Percentiles rank a stretch among this genome's conserved stretches.
Evolutionary conservation across 257 asterid genomes (phyloP).

Genomic region (Penstemon barbatus): DNA sequence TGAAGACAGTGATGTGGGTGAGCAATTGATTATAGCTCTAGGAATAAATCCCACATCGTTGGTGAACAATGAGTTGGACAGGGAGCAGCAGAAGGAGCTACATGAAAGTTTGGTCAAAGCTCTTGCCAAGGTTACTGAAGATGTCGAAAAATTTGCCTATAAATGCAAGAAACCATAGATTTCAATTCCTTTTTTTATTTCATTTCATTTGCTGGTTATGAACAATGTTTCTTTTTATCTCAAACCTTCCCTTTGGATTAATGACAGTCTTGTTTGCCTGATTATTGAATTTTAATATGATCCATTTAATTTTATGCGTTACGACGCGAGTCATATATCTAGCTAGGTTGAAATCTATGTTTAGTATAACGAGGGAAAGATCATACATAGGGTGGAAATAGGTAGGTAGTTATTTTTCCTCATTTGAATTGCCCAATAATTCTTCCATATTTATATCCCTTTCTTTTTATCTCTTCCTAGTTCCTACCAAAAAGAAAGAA

Average conservation of each 20-base stretch:
- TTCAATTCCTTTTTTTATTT: too few species aligned
- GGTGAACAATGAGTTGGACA: slow-evolving; percentile 35
- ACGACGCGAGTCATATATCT: too few species aligned
- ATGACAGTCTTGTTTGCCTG: not conserved
- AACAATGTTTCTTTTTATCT: slow-evolving; percentile 8
- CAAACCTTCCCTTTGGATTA: slow-evolving; percentile 1
- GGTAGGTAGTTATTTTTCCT: not conserved
- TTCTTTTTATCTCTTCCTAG: too few species aligned
- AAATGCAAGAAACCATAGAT: not conserved
- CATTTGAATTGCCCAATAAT: too few species aligned
- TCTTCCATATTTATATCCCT: too few species aligned
- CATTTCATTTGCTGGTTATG: slow-evolving; percentile 3
- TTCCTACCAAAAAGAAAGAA: too few species aligned
- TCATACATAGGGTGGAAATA: not conserved
- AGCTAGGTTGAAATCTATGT: too few species aligned
- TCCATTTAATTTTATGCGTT: slow-evolving; percentile 3
- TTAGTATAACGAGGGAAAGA: too few species aligned
- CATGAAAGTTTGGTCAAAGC: slow-evolving; percentile 41
- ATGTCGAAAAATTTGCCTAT: slow-evolving; percentile 52
- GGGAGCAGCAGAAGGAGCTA: slow-evolving; percentile 52
- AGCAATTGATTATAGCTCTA: slow-evolving; percentile 42
- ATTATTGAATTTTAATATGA: slow-evolving; percentile 9
- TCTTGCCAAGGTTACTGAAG: slow-evolving; percentile 55
- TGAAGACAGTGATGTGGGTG: slow-evolving; percentile 27
- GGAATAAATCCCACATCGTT: slow-evolving; percentile 44